These are phyloP conservation scores for Apophysomyces variabilis DNA, from an alignment of 371 early-diverging fungal genomes.

Conservation along the genomic window DNA sequence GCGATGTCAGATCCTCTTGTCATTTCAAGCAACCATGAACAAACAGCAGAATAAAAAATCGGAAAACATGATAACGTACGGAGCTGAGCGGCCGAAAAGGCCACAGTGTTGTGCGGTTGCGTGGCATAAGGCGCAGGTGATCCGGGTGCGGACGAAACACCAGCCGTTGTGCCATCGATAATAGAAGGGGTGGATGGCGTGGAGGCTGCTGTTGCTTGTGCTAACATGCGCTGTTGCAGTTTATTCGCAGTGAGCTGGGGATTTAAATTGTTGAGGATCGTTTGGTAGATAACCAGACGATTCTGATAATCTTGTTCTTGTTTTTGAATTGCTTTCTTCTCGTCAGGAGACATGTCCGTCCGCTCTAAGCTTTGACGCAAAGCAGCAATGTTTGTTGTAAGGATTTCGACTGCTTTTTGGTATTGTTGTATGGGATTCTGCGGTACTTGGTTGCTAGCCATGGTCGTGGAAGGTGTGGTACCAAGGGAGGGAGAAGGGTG, in stretches of 20 bases:
- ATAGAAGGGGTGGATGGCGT: constrained; percentile 25
- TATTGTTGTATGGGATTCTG: constrained; percentile 38
- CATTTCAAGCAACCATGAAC: background rate
- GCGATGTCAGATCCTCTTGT: no score
- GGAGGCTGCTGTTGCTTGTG: constrained; percentile 23
- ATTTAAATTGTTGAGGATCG: constrained; percentile 32
- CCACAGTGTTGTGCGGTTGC: constrained; percentile 10
- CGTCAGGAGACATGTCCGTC: constrained; percentile 36
- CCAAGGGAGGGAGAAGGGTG: constrained; percentile 5
- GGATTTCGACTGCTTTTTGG: constrained; percentile 34
- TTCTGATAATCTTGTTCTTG: constrained; percentile 41
- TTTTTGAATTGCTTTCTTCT: constrained; percentile 28
- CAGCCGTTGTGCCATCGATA: constrained; percentile 28
- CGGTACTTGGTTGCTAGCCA: constrained; percentile 26
- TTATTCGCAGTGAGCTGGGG: constrained; percentile 35
- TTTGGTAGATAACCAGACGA: constrained; percentile 34
- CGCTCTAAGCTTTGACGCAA: constrained; percentile 41
- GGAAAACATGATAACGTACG: constrained; percentile 21
- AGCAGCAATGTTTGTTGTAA: constrained; percentile 30
- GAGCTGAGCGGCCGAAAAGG: constrained; percentile 30
- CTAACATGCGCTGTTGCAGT: constrained; percentile 31
- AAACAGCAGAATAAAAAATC: background rate
- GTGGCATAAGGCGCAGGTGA: constrained; percentile 11
- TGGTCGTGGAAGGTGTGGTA: constrained; percentile 7
- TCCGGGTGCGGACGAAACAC: constrained; percentile 17